Percentiles rank a stretch among this genome's conserved stretches.
Conservation (phyloP, 2,329 filamentous ascomycete species). For the Botrytis tulipae region DNA sequence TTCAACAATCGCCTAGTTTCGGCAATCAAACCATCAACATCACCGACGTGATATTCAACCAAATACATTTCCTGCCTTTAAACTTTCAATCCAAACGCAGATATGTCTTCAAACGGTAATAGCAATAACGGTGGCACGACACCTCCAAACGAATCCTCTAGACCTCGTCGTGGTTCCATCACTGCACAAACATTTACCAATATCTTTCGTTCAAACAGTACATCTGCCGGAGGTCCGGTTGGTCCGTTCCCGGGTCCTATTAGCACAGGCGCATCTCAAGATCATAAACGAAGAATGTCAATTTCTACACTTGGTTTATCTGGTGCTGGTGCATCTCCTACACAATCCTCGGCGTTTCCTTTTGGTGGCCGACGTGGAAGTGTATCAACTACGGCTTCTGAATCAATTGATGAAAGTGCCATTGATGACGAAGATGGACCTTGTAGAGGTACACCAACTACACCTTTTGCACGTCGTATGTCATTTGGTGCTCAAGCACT, state of each 20-base stretch:
- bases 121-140: constrained; percentile 42
- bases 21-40: not conserved
- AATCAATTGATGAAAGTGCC: constrained; percentile 68
- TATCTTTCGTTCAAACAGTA: constrained; percentile 56
- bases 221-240: constrained; percentile 43
- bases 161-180: constrained; percentile 47
- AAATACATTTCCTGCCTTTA: not conserved
- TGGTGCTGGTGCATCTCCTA: constrained; percentile 68
- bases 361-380: constrained; percentile 62
- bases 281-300: constrained; percentile 64
- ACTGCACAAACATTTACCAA: constrained; percentile 42
- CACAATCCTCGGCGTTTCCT: constrained; percentile 49
- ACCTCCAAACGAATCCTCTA: constrained; percentile 43
- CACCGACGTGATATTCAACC: not conserved
- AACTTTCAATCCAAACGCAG: constrained; percentile 24
- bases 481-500: constrained; percentile 81
- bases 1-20: not conserved
- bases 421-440: constrained; percentile 62
- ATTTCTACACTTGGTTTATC: constrained; percentile 73
- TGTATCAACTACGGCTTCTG: constrained; percentile 64
- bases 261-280: constrained; percentile 49
- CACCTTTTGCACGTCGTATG: constrained; percentile 79
- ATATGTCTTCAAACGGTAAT: constrained; percentile 46
- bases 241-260: constrained; percentile 50
- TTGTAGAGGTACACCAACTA: constrained; percentile 59